Evolutionary conservation across 2,329 filamentous ascomycete species (phyloP).

Genomic region (Uncinocarpus reesii): DNA sequence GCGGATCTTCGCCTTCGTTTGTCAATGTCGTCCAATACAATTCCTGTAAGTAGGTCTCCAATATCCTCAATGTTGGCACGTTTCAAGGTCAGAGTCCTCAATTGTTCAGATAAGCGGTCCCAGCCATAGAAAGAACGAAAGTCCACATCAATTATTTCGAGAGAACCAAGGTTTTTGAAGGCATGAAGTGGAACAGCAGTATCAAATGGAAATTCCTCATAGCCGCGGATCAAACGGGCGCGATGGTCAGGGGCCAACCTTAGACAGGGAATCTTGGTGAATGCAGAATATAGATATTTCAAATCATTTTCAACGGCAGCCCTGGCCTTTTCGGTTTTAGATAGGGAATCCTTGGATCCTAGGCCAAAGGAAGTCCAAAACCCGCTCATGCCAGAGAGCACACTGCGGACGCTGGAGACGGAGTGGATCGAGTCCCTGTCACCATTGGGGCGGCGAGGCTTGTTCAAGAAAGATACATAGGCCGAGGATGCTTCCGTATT

Average conservation of each 20-base stretch:
- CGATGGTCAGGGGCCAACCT: constrained; percentile 86
- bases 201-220: constrained; percentile 96
- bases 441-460: constrained; percentile 67
- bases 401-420: constrained; percentile 90
- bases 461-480: constrained; percentile 89
- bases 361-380: constrained; percentile 85
- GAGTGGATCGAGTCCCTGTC: constrained; percentile 90
- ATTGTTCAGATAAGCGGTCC: constrained; percentile 85
- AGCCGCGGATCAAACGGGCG: constrained; percentile 78
- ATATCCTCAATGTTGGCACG: constrained; percentile 81
- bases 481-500: constrained; percentile 75
- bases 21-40: constrained; percentile 94
- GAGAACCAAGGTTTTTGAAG: constrained; percentile 90
- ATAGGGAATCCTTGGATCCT: constrained; percentile 64
- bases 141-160: constrained; percentile 92
- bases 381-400: constrained; percentile 93
- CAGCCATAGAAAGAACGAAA: constrained; percentile 96
- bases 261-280: constrained; percentile 93
- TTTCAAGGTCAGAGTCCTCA: constrained; percentile 80
- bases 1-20: constrained; percentile 78
- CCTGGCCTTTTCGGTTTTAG: constrained; percentile 83
- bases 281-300: constrained; percentile 94
- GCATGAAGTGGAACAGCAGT: constrained; percentile 91
- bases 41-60: constrained; percentile 78
- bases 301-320: constrained; percentile 73